These are phyloP conservation scores for Periconia digitata DNA, from an alignment of 2,329 filamentous ascomycete species.

Conservation along the genomic window DNA sequence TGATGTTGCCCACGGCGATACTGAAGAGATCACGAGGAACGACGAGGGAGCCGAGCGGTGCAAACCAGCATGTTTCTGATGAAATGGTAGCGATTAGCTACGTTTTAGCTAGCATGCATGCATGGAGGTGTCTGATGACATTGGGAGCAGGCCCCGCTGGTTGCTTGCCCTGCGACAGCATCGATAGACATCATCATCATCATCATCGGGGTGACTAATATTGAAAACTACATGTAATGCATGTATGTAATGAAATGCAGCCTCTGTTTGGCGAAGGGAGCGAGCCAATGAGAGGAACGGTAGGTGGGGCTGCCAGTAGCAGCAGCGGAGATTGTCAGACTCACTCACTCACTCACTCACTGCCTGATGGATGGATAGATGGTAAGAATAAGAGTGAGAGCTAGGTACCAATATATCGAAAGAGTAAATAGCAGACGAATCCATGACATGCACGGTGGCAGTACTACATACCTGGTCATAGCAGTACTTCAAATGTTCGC, in stretches of 20 bases:
- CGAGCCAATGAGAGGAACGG: neutral
- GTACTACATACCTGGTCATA: too few relatives aligned
- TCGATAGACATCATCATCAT: neutral
- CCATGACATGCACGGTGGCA: too few relatives aligned
- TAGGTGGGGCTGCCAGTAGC: neutral
- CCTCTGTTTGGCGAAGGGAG: neutral
- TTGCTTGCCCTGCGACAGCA: neutral
- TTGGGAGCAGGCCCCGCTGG: too few relatives aligned
- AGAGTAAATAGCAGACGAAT: too few relatives aligned
- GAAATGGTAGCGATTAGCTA: too few relatives aligned
- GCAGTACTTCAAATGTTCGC: too few relatives aligned
- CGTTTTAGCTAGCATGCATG: neutral
- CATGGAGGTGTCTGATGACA: too few relatives aligned
- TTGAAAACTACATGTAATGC: neutral
- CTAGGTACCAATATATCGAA: too few relatives aligned
- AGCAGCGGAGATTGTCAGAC: too few relatives aligned
- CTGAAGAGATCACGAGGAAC: neutral
- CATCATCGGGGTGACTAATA: neutral
- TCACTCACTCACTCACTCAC: neutral
- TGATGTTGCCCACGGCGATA: neutral
- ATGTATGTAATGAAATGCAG: neutral
- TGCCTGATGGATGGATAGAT: neutral
- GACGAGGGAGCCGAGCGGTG: too few relatives aligned
- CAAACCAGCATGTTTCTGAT: too few relatives aligned
- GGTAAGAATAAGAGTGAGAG: too few relatives aligned